These are phyloP conservation scores for Pichia sp. DNA, from an alignment of 1,139 yeast species.

Conservation along the genomic window DNA sequence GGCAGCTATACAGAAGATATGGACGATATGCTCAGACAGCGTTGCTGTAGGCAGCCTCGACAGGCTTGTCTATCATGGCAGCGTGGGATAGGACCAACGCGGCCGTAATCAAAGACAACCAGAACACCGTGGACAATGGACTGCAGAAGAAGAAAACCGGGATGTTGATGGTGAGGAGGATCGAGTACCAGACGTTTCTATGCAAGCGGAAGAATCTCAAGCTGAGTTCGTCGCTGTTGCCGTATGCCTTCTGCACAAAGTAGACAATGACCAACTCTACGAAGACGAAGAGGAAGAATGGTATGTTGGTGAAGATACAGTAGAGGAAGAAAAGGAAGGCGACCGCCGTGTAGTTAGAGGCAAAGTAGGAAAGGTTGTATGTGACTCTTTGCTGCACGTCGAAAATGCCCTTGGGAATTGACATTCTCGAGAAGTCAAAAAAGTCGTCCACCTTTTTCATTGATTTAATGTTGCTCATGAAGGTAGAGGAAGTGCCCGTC, in stretches of 20 bases:
- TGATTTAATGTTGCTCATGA: constrained; percentile 42
- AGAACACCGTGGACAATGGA: constrained; percentile 84
- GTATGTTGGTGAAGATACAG: constrained; percentile 31
- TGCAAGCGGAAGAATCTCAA: constrained; percentile 54
- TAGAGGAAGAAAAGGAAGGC: constrained; percentile 32
- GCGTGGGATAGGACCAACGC: constrained; percentile 84
- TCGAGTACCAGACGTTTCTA: constrained; percentile 77
- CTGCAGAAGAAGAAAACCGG: constrained; percentile 78
- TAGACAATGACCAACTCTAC: constrained; percentile 54
- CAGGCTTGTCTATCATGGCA: constrained; percentile 87
- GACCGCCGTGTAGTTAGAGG: constrained; percentile 49
- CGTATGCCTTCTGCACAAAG: constrained; percentile 60
- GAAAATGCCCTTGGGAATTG: constrained; percentile 48
- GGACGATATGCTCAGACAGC: constrained; percentile 35
- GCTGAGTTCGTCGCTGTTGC: constrained; percentile 69
- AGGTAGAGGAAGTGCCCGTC: constrained; percentile 31
- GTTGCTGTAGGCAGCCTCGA: constrained; percentile 90
- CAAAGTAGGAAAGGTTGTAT: constrained; percentile 51
- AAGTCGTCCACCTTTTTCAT: constrained; percentile 56
- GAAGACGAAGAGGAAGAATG: constrained; percentile 72
- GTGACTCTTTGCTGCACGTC: constrained; percentile 50
- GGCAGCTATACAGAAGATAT: background rate
- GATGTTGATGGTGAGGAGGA: constrained; percentile 56
- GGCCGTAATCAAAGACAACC: constrained; percentile 88
- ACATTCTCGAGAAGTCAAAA: constrained; percentile 49